These are phyloP conservation scores for Daedaleopsis sinensis DNA, from an alignment of 768 basidiomycete genomes.

Conservation along the genomic window DNA sequence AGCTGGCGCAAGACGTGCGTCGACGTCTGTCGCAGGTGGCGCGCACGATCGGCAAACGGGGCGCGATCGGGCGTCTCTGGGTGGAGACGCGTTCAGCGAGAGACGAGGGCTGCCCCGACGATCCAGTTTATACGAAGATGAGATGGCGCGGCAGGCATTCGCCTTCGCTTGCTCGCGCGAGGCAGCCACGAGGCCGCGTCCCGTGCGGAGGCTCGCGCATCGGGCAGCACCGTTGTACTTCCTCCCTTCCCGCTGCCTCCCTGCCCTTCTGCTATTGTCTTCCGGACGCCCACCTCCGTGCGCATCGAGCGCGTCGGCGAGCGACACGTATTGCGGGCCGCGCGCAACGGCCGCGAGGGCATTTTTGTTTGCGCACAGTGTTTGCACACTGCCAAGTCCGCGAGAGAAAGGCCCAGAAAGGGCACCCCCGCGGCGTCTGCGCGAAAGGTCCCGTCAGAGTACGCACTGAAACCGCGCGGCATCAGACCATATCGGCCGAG, in stretches of 20 bases:
- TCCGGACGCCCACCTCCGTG: background rate
- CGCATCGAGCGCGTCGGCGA: background rate
- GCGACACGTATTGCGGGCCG: background rate
- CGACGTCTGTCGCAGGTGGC: too few relatives aligned
- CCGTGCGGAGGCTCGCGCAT: slow-evolving; percentile 11
- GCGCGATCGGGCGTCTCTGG: too few relatives aligned
- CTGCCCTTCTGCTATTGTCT: background rate
- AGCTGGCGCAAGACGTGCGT: too few relatives aligned
- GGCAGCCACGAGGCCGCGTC: slow-evolving; percentile 41
- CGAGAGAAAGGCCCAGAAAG: background rate
- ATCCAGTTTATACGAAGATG: slow-evolving; percentile 54
- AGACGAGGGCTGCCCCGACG: too few relatives aligned
- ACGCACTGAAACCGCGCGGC: slow-evolving; percentile 29
- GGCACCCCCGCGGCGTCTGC: slow-evolving; percentile 1
- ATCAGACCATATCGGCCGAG: slow-evolving; percentile 20
- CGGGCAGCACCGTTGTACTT: slow-evolving; percentile 1
- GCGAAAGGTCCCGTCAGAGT: slow-evolving; percentile 12
- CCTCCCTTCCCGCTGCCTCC: background rate
- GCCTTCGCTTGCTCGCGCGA: slow-evolving; percentile 43
- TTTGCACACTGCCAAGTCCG: background rate
- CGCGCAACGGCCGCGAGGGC: background rate
- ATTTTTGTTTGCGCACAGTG: slow-evolving; percentile 5
- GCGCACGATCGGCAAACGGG: too few relatives aligned
- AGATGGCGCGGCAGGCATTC: slow-evolving; percentile 40
- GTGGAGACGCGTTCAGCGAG: too few relatives aligned